A percentile compares a stretch with the other conserved stretches of the same genome.
Evolutionary conservation across 306 rosid genomes (phyloP).

Genomic region (Adenanthera pavonina): DNA sequence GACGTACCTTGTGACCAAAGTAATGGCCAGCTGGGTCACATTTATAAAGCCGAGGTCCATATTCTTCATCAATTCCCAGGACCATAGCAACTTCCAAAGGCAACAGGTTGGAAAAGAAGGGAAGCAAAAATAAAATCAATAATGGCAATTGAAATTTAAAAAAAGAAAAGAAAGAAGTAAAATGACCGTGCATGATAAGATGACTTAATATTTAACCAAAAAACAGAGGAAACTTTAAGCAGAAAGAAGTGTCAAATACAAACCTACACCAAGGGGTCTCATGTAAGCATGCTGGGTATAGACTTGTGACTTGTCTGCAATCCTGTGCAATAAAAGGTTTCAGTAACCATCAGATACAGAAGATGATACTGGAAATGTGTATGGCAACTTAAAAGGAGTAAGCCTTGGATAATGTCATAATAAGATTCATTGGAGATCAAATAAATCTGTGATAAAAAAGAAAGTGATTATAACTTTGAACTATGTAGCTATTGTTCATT

Average conservation of each 20-base stretch:
- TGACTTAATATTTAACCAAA: conserved; percentile 1
- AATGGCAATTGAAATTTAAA: not conserved
- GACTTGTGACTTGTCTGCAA: conserved; percentile 79
- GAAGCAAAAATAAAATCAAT: conserved; percentile 18
- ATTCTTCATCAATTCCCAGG: conserved; percentile 77
- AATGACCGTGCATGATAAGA: not conserved
- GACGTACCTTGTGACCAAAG: conserved; percentile 78
- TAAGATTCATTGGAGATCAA: not conserved
- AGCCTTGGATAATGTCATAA: not conserved
- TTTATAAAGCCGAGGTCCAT: conserved; percentile 68
- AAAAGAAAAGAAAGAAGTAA: not conserved
- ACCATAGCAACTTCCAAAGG: conserved; percentile 66
- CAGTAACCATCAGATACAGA: conserved; percentile 3
- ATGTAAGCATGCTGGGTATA: conserved; percentile 81
- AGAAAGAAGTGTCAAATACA: conserved; percentile 30
- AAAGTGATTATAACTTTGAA: not conserved
- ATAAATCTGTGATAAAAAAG: not conserved
- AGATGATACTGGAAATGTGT: not conserved
- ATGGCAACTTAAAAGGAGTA: not conserved
- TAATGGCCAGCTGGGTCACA: conserved; percentile 86
- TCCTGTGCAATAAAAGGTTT: conserved; percentile 52
- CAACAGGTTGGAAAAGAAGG: conserved; percentile 21
- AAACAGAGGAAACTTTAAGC: not conserved
- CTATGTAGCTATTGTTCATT: not conserved
- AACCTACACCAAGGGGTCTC: conserved; percentile 87